Percentiles rank a stretch among this genome's conserved stretches.
phyloP scores from a whole-genome alignment of 2,329 filamentous ascomycete genomes.

The Phyllosticta ampelicida region DNA sequence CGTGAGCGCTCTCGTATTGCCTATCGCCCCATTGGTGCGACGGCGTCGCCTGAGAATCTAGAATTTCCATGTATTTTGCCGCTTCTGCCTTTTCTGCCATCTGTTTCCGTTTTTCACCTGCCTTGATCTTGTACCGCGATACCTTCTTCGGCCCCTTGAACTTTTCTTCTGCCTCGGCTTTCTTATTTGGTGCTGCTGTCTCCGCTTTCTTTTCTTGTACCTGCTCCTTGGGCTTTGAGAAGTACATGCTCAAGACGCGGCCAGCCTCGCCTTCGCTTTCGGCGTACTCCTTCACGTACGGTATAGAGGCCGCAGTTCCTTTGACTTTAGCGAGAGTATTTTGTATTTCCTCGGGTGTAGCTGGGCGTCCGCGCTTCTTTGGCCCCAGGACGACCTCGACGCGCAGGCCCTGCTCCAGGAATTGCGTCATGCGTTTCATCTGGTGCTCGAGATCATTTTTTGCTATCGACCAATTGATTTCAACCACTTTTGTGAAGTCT shows the following conservation, averaged over 20 bases:
- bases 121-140: conserved; percentile 4
- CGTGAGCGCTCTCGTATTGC: not conserved
- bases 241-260: conserved; percentile 22
- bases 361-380: conserved; percentile 52
- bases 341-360: conserved; percentile 48
- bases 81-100: not conserved
- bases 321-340: conserved; percentile 44
- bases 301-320: conserved; percentile 31
- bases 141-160: not conserved
- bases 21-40: not conserved
- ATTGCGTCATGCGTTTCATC: conserved; percentile 54
- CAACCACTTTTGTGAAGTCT: conserved; percentile 56
- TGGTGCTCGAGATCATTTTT: conserved; percentile 63
- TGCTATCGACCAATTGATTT: conserved; percentile 82
- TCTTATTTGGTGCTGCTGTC: conserved; percentile 4
- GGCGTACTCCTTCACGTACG: conserved; percentile 19
- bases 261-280: conserved; percentile 21
- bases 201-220: conserved; percentile 12
- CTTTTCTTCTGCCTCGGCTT: conserved; percentile 11
- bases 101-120: conserved; percentile 2
- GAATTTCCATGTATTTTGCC: not conserved
- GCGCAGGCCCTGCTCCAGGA: conserved; percentile 61
- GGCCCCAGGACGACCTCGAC: conserved; percentile 64
- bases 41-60: not conserved
- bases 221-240: conserved; percentile 14